These are phyloP conservation scores for Acmispon strigosus DNA, from an alignment of 306 rosid genomes.

Conservation along the genomic window DNA sequence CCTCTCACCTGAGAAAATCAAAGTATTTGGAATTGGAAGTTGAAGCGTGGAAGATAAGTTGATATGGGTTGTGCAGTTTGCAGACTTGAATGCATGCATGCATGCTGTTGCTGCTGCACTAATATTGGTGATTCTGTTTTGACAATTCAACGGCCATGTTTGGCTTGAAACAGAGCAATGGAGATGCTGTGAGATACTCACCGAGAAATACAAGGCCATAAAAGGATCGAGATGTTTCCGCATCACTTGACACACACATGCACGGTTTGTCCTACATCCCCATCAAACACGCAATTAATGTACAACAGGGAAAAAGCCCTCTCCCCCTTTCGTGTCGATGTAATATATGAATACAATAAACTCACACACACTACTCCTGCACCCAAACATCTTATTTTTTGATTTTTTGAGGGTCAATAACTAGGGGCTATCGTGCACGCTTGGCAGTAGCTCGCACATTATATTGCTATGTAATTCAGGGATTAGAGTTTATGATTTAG, in stretches of 20 bases:
- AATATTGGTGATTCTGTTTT: background rate
- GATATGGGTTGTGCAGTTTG: background rate
- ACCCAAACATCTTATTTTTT: no score
- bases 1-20: background rate
- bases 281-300: background rate
- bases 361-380: no score
- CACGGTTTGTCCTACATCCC: background rate
- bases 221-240: background rate
- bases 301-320: background rate
- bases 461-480: no score
- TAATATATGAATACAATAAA: background rate
- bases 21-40: background rate
- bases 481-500: no score
- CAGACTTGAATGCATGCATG: background rate
- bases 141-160: conserved; percentile 27
- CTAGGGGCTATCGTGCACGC: no score
- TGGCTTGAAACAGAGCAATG: conserved; percentile 11
- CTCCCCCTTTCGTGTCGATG: background rate
- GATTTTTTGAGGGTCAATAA: no score
- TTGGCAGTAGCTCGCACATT: no score
- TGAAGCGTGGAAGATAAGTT: conserved; percentile 33
- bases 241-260: conserved; percentile 10
- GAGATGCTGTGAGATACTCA: background rate
- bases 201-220: background rate
- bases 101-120: background rate